Conservation (phyloP, 805 yeast species). For the Ogataea ganodermae region DNA sequence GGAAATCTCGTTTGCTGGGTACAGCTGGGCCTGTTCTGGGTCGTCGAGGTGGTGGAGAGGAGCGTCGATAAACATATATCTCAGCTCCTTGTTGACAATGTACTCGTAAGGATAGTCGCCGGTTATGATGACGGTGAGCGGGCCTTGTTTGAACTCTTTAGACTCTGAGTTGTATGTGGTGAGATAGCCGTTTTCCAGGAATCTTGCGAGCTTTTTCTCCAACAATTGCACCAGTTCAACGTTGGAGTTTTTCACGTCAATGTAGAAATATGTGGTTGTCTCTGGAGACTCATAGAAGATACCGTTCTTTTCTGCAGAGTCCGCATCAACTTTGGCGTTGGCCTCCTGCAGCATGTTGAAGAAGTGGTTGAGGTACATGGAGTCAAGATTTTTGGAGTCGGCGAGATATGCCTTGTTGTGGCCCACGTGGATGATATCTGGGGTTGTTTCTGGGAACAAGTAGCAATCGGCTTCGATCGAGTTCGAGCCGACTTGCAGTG, state of each 20-base stretch:
- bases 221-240: slow-evolving; percentile 45
- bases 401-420: slow-evolving; percentile 53
- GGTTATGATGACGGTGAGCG: slow-evolving; percentile 62
- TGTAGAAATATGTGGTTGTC: slow-evolving; percentile 55
- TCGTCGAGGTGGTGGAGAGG: slow-evolving; percentile 39
- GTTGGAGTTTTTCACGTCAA: slow-evolving; percentile 59
- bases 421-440: slow-evolving; percentile 54
- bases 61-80: slow-evolving; percentile 54
- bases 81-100: slow-evolving; percentile 27
- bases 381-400: slow-evolving; percentile 44
- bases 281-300: slow-evolving; percentile 46
- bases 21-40: slow-evolving; percentile 16
- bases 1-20: slow-evolving; percentile 25
- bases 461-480: slow-evolving; percentile 72
- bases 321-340: slow-evolving; percentile 33
- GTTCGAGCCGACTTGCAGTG: slow-evolving; percentile 50
- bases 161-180: slow-evolving; percentile 45
- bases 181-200: slow-evolving; percentile 50
- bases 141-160: slow-evolving; percentile 45
- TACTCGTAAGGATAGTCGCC: slow-evolving; percentile 59
- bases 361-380: slow-evolving; percentile 57
- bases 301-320: slow-evolving; percentile 31
- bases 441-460: slow-evolving; percentile 37
- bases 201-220: slow-evolving; percentile 44
- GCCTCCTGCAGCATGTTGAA: slow-evolving; percentile 47